Percentiles rank a stretch among this genome's conserved stretches.
Conservation (phyloP, 2,329 filamentous ascomycete species). For the Penicillium sp. region DNA sequence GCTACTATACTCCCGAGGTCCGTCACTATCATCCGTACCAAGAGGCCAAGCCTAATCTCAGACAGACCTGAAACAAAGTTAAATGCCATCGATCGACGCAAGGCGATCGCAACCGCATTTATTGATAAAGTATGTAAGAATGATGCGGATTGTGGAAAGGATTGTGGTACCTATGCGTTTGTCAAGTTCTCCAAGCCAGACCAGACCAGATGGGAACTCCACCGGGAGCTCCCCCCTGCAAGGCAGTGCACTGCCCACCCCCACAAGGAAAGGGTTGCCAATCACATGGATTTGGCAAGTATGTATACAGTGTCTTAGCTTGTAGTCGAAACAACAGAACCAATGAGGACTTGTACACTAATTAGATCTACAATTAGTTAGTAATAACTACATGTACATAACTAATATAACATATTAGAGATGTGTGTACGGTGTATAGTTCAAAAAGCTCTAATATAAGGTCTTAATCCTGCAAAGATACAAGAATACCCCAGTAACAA, state of each 20-base stretch:
- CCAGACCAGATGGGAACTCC: slow-evolving; percentile 17
- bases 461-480: neutral
- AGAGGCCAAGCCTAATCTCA: neutral
- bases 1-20: neutral
- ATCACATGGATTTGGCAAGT: slow-evolving; percentile 1
- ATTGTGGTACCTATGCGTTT: neutral
- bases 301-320: neutral
- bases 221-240: slow-evolving; percentile 23
- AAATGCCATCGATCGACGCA: slow-evolving; percentile 1
- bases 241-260: slow-evolving; percentile 29
- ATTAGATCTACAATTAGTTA: neutral
- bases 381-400: neutral
- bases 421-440: neutral
- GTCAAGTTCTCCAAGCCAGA: neutral
- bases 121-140: slow-evolving; percentile 3
- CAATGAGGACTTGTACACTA: neutral
- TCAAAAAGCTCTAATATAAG: neutral
- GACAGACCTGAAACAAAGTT: slow-evolving; percentile 11
- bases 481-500: neutral
- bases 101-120: slow-evolving; percentile 2
- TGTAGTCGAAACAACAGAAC: neutral
- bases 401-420: neutral
- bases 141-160: neutral
- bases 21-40: neutral
- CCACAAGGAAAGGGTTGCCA: slow-evolving; percentile 18